These are phyloP conservation scores for Sarocladiaceae sp. DNA, from an alignment of 2,329 filamentous ascomycete genomes.

Conservation along the genomic window DNA sequence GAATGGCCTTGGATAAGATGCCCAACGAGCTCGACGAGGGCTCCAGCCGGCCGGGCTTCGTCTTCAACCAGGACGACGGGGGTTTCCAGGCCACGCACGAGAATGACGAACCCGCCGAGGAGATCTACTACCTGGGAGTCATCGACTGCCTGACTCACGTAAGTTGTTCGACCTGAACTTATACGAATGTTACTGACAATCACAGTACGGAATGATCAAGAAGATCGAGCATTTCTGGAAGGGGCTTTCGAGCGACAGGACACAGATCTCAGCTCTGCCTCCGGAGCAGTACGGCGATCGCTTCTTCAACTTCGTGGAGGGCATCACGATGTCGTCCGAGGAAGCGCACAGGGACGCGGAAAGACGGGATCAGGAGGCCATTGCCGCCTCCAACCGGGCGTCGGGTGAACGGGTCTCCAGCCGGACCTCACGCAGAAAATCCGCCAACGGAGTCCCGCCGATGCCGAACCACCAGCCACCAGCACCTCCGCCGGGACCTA, in stretches of 20 bases:
- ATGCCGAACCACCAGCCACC: constrained; percentile 44
- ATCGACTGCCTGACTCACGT: constrained; percentile 98
- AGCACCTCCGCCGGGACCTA: constrained; percentile 29
- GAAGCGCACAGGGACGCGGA: constrained; percentile 67
- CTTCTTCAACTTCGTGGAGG: constrained; percentile 87
- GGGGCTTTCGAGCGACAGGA: constrained; percentile 76
- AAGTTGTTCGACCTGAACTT: constrained; percentile 37
- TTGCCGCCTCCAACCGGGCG: constrained; percentile 22
- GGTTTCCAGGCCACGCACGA: constrained; percentile 92
- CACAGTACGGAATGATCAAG: constrained; percentile 87
- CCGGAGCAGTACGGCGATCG: constrained; percentile 89
- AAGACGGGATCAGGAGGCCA: constrained; percentile 58
- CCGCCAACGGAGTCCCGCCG: constrained; percentile 32
- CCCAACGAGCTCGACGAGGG: constrained; percentile 80
- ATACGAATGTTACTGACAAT: not conserved
- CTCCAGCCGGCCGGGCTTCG: constrained; percentile 63
- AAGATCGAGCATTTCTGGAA: constrained; percentile 97
- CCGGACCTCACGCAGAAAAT: constrained; percentile 25
- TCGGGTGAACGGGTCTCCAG: constrained; percentile 30
- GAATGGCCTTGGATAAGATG: constrained; percentile 78
- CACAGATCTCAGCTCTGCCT: constrained; percentile 87
- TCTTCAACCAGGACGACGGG: constrained; percentile 92
- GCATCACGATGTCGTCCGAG: constrained; percentile 86
- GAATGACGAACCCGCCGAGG: constrained; percentile 76
- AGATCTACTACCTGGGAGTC: constrained; percentile 97